These are phyloP conservation scores for Volvariella volvacea DNA, from an alignment of 1,284 basidiomycete genomes.

Conservation along the genomic window DNA sequence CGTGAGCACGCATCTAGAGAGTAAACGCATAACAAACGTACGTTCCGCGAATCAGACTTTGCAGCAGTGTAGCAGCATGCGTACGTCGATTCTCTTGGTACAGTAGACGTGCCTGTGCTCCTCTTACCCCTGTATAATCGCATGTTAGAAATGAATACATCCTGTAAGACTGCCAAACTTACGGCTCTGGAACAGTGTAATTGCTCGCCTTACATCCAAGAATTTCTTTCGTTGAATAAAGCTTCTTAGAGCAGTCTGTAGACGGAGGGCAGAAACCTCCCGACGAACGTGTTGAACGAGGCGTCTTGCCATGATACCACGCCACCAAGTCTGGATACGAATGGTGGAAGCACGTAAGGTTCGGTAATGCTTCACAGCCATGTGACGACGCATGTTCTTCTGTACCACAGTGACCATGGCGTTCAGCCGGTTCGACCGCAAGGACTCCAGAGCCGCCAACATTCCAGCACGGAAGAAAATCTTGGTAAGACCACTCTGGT, in stretches of 20 bases:
- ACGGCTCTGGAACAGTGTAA: conserved; percentile 84
- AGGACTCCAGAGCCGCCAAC: conserved; percentile 93
- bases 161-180: conserved; percentile 28
- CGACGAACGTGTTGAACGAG: conserved; percentile 69
- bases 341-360: conserved; percentile 71
- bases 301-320: conserved; percentile 73
- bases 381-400: conserved; percentile 88
- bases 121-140: conserved; percentile 62
- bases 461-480: conserved; percentile 99
- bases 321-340: conserved; percentile 92
- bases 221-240: conserved; percentile 75
- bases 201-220: conserved; percentile 52
- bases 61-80: conserved; percentile 71
- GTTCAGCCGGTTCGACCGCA: conserved; percentile 85
- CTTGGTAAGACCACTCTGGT: conserved; percentile 95
- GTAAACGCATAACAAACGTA: conserved; percentile 35
- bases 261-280: conserved; percentile 67
- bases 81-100: conserved; percentile 58
- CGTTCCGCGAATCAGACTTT: conserved; percentile 86
- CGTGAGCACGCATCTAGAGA: conserved; percentile 8
- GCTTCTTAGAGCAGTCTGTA: conserved; percentile 73
- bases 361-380: conserved; percentile 81
- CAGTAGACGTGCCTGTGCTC: conserved; percentile 64
- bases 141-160: background rate
- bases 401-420: conserved; percentile 91